Evolutionary conservation across 352 stramenopile genomes (phyloP).

Genomic region (Phytophthora rubi): DNA sequence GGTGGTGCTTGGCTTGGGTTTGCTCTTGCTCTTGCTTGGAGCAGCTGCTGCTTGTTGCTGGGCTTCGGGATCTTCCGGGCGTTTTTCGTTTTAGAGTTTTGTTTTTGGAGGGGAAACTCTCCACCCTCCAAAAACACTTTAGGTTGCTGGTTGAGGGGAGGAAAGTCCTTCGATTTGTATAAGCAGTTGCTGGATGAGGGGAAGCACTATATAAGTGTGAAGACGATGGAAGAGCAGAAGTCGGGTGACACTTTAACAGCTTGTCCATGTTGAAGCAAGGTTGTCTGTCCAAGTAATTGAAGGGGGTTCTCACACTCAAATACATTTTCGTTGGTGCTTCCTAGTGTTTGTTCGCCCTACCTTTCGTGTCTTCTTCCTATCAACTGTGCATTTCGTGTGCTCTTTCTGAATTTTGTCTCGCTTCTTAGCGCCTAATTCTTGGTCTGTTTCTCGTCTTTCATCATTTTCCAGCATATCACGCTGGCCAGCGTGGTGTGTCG

Average conservation of each 20-base stretch:
- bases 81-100: constrained; percentile 14
- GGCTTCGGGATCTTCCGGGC: constrained; percentile 32
- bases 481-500: constrained; percentile 25
- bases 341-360: constrained; percentile 5
- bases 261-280: constrained; percentile 4
- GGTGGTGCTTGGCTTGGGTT: background rate
- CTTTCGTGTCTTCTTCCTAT: constrained; percentile 11
- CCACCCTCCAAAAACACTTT: constrained; percentile 15
- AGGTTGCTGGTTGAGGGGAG: constrained; percentile 21
- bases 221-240: too few species aligned
- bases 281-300: too few species aligned
- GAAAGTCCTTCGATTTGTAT: background rate
- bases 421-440: constrained; percentile 37
- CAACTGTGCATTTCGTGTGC: constrained; percentile 38
- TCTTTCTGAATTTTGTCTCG: constrained; percentile 30
- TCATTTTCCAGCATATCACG: constrained; percentile 38
- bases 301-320: constrained; percentile 26
- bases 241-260: background rate
- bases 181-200: constrained; percentile 4
- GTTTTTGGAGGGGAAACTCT: constrained; percentile 15
- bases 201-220: too few species aligned
- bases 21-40: constrained; percentile 4
- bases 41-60: constrained; percentile 18
- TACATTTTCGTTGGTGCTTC: constrained; percentile 28
- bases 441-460: constrained; percentile 32